phyloP scores from a whole-genome alignment of 768 basidiomycete genomes.

The Tricholoma terreum region DNA sequence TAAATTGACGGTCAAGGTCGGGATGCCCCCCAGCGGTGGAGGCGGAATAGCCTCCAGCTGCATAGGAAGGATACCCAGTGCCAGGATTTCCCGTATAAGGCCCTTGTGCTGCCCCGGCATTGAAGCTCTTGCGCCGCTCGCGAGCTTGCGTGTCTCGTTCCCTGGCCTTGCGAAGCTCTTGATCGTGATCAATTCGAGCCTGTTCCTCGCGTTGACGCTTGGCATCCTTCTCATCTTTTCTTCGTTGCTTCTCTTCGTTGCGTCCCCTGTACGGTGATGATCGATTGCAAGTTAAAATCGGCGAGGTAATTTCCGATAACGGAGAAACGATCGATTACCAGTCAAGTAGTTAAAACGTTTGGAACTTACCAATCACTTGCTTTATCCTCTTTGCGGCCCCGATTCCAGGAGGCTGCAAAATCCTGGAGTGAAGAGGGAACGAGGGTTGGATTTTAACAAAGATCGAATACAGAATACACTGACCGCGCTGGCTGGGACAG shows the following conservation, averaged over 20 bases:
- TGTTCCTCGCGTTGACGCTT: conserved; percentile 48
- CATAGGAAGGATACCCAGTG: conserved; percentile 20
- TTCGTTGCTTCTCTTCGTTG: conserved; percentile 42
- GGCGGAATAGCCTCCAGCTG: conserved; percentile 11
- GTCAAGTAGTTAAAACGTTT: background rate
- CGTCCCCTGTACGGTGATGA: conserved; percentile 37
- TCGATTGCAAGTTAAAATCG: conserved; percentile 4
- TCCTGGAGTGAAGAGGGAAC: conserved; percentile 36
- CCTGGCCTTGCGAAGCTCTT: conserved; percentile 54
- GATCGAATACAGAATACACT: conserved; percentile 17
- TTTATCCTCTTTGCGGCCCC: conserved; percentile 38
- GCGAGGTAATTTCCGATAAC: background rate
- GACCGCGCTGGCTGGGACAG: conserved; percentile 57
- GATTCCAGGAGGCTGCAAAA: conserved; percentile 55
- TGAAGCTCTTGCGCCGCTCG: conserved; percentile 57
- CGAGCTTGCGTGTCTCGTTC: conserved; percentile 50
- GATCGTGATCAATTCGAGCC: conserved; percentile 42
- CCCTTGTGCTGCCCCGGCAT: conserved; percentile 32
- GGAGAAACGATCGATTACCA: background rate
- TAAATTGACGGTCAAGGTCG: conserved; percentile 41
- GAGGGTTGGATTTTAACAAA: conserved; percentile 8
- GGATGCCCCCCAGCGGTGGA: conserved; percentile 26
- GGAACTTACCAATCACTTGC: conserved; percentile 42
- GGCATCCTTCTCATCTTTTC: conserved; percentile 44
- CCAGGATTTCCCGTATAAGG: conserved; percentile 23